Percentiles rank a stretch among this genome's conserved stretches.
Conservation (phyloP, 1,284 basidiomycete species). For the Fistulinella staudtii region DNA sequence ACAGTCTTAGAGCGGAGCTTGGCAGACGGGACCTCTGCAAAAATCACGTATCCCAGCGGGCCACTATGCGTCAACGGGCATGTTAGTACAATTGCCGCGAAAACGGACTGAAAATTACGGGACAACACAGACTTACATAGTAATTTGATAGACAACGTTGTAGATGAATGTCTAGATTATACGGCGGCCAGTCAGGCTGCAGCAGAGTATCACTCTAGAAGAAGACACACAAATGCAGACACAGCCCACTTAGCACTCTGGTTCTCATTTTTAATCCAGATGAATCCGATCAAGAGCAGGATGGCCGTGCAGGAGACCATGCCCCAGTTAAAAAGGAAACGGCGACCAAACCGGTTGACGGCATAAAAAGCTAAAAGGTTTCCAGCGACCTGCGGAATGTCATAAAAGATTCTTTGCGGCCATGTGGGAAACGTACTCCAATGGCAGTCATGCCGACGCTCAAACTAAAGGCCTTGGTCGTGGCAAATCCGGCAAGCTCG, state of each 20-base stretch:
- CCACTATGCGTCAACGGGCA: slow-evolving; percentile 12
- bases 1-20: slow-evolving; percentile 33
- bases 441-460: slow-evolving; percentile 27
- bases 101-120: neutral
- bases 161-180: slow-evolving; percentile 25
- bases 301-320: slow-evolving; percentile 24
- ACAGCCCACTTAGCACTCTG: slow-evolving; percentile 22
- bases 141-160: slow-evolving; percentile 24
- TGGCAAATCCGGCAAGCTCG: slow-evolving; percentile 28
- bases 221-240: slow-evolving; percentile 19
- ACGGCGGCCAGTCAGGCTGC: neutral
- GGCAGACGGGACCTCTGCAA: slow-evolving; percentile 28
- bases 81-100: neutral
- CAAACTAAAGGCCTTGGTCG: slow-evolving; percentile 22
- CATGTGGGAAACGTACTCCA: slow-evolving; percentile 15
- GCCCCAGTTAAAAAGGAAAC: slow-evolving; percentile 29
- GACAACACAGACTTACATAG: slow-evolving; percentile 15
- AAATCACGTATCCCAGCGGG: slow-evolving; percentile 27
- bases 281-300: slow-evolving; percentile 27
- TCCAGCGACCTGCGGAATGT: slow-evolving; percentile 18
- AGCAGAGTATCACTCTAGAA: neutral
- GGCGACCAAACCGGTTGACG: slow-evolving; percentile 26
- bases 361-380: slow-evolving; percentile 26
- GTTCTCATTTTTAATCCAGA: slow-evolving; percentile 18
- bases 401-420: neutral